These are phyloP conservation scores for Paxillus ammoniavirescens DNA, from an alignment of 768 basidiomycete species.

Conservation along the genomic window DNA sequence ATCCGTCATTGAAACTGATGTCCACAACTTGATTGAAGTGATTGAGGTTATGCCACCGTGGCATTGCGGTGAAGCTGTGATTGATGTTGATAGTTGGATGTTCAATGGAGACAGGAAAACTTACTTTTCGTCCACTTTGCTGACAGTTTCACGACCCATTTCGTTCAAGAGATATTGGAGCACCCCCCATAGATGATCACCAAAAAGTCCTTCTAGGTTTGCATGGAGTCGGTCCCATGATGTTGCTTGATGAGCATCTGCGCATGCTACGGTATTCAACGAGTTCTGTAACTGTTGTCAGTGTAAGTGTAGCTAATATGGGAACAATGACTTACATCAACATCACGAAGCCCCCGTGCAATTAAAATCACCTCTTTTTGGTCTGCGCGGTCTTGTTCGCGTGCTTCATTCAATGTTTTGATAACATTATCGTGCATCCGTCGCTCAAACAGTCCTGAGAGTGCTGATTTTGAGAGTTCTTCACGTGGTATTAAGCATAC, in stretches of 20 bases:
- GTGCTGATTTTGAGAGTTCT: neutral
- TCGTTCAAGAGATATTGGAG: neutral
- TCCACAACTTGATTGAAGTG: neutral
- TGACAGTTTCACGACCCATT: neutral
- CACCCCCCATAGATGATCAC: slow-evolving; percentile 9
- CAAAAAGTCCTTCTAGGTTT: slow-evolving; percentile 7
- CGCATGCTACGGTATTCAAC: too few species aligned
- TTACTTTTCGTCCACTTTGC: neutral
- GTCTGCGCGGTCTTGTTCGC: neutral
- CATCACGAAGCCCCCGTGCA: neutral
- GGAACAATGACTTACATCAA: slow-evolving; percentile 5
- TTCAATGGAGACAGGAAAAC: too few species aligned
- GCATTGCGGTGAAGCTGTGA: neutral
- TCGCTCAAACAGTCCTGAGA: neutral
- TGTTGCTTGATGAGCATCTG: slow-evolving; percentile 5
- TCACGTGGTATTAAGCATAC: slow-evolving; percentile 11
- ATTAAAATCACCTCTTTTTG: slow-evolving; percentile 1
- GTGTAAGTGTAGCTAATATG: too few species aligned
- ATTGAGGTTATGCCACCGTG: neutral
- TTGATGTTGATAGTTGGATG: too few species aligned
- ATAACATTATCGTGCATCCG: neutral
- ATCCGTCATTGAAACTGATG: neutral
- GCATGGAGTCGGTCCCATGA: slow-evolving; percentile 13
- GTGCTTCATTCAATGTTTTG: neutral
- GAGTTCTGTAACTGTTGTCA: too few species aligned